Percentiles rank a stretch among this genome's conserved stretches.
Evolutionary conservation across 2,329 filamentous ascomycete genomes (phyloP).

Genomic region (Ophiostoma ips): DNA sequence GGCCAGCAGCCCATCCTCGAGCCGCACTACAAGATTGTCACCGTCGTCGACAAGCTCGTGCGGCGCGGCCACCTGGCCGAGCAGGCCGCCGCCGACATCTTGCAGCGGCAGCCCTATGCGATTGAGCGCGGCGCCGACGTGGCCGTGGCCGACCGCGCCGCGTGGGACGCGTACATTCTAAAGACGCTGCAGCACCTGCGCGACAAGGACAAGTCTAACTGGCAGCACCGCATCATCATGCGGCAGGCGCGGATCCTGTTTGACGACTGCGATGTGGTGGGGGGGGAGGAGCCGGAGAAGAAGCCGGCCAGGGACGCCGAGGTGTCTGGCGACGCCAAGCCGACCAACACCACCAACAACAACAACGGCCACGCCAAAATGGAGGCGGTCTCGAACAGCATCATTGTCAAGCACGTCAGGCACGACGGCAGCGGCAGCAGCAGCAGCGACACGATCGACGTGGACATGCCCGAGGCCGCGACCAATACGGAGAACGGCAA

Average conservation of each 20-base stretch:
- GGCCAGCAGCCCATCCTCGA: conserved; percentile 68
- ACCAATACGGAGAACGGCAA: no score
- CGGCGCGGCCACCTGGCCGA: conserved; percentile 32
- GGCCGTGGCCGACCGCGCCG: conserved; percentile 43
- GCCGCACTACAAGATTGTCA: conserved; percentile 83
- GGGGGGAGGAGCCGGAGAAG: not conserved
- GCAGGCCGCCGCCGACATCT: conserved; percentile 35
- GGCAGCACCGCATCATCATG: conserved; percentile 85
- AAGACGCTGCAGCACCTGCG: conserved; percentile 36
- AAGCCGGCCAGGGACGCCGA: not conserved
- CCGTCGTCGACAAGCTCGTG: conserved; percentile 70
- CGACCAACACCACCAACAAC: conserved; percentile 25
- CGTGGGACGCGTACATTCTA: conserved; percentile 43
- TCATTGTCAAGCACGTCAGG: not conserved
- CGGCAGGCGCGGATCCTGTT: conserved; percentile 50
- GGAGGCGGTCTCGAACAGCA: not conserved
- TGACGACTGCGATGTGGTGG: conserved; percentile 13
- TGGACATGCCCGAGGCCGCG: no score
- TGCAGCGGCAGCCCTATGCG: conserved; percentile 43
- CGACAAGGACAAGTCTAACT: conserved; percentile 79
- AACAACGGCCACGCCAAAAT: conserved; percentile 16
- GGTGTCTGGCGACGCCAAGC: not conserved
- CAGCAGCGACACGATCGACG: not conserved
- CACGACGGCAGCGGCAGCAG: not conserved
- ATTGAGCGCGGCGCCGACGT: conserved; percentile 33